Conservation (phyloP, 345 rosid species). For the Mercurialis annua region DNA sequence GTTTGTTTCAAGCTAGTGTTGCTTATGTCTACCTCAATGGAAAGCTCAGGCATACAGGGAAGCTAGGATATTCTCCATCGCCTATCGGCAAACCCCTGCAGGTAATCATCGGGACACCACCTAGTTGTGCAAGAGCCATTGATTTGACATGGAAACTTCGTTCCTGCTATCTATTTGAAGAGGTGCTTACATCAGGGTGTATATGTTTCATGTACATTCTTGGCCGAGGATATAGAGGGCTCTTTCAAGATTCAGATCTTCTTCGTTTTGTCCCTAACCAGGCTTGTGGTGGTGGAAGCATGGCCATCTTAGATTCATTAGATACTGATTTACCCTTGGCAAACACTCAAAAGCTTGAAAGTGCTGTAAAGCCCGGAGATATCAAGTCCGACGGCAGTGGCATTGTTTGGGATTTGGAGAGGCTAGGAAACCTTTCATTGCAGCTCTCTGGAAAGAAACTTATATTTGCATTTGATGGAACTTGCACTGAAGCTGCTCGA, state of each 20-base stretch:
- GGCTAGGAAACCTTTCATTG: slow-evolving; percentile 73
- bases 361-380: slow-evolving; percentile 67
- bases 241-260: slow-evolving; percentile 91
- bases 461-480: slow-evolving; percentile 96
- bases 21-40: slow-evolving; percentile 97
- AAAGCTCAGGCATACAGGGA: slow-evolving; percentile 93
- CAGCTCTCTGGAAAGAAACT: slow-evolving; percentile 98
- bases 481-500: slow-evolving; percentile 78
- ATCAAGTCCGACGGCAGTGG: slow-evolving; percentile 95
- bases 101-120: slow-evolving; percentile 91
- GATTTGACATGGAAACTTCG: slow-evolving; percentile 90
- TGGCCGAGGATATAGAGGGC: slow-evolving; percentile 97
- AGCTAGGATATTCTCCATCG: slow-evolving; percentile 95
- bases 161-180: slow-evolving; percentile 97
- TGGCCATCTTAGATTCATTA: slow-evolving; percentile 93
- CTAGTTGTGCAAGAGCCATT: slow-evolving; percentile 69
- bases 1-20: slow-evolving; percentile 97
- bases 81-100: slow-evolving; percentile 93
- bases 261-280: slow-evolving; percentile 95
- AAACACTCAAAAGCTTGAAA: slow-evolving; percentile 61
- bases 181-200: slow-evolving; percentile 94
- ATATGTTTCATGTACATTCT: slow-evolving; percentile 96
- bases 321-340: slow-evolving; percentile 73
- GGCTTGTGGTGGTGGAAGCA: slow-evolving; percentile 99
- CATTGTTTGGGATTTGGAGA: slow-evolving; percentile 97